Conservation (phyloP, 2,329 filamentous ascomycete genomes). For the Intubia oerlemansii region DNA sequence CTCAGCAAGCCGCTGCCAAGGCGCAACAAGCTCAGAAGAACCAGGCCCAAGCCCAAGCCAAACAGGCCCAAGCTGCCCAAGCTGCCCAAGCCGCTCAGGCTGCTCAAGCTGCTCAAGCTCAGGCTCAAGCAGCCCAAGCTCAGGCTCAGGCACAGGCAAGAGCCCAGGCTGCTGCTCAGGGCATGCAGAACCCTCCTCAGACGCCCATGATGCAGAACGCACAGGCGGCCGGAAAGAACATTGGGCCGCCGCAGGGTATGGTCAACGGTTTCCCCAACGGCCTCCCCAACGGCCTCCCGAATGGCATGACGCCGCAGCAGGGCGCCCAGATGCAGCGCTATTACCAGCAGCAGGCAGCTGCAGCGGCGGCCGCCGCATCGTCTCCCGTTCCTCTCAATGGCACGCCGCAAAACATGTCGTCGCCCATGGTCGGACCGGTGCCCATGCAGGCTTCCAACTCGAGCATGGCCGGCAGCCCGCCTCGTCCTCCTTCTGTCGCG, state of each 20-base stretch:
- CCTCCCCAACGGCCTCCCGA: conserved; percentile 5
- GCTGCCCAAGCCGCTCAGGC: conserved; percentile 3
- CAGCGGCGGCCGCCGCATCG: conserved; percentile 32
- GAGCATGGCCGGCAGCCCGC: conserved; percentile 46
- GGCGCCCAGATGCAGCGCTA: conserved; percentile 26
- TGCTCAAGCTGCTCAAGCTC: too few relatives aligned
- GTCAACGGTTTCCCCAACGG: conserved; percentile 15
- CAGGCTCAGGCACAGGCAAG: conserved; percentile 3
- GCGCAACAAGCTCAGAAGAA: conserved; percentile 1
- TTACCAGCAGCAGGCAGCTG: conserved; percentile 29
- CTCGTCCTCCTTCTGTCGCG: conserved; percentile 43
- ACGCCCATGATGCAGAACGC: conserved; percentile 5
- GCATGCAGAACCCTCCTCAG: conserved; percentile 7
- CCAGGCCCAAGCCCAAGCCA: conserved; percentile 9
- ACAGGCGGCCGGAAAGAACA: too few relatives aligned
- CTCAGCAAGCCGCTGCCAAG: conserved; percentile 13
- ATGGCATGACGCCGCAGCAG: conserved; percentile 17
- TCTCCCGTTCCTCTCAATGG: conserved; percentile 46
- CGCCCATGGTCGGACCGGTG: conserved; percentile 39
- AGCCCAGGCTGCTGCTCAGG: conserved; percentile 10
- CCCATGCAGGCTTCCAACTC: conserved; percentile 46
- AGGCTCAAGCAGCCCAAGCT: conserved; percentile 1
- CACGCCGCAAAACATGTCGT: conserved; percentile 43
- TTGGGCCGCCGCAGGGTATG: too few relatives aligned
- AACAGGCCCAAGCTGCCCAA: conserved; percentile 11